Base-by-base conservation (phyloP, 1,284 basidiomycete genomes). In the Boletus sp. region DNA sequence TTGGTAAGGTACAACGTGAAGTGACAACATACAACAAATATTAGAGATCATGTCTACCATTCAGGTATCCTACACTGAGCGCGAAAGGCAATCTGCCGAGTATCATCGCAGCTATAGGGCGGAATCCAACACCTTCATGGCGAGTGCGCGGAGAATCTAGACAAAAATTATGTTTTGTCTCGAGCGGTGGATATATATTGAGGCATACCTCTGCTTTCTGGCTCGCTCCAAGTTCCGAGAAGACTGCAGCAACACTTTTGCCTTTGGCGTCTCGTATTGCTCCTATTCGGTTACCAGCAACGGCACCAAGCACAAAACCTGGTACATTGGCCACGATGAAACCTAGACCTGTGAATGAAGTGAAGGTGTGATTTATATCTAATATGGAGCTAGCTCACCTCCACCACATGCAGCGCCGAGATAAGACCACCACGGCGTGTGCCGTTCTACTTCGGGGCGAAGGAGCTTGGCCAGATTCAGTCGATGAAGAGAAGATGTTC, bases 251-350 rank as follows among this genome's bases (percentile, higher is more conserved):
- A 24, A 97, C 94, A 61, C 88, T 89, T 80, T 92, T 94, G 18
- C 89, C 94, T 77, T 96, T 96, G 2, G 94, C 94, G 67, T 97
- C 94, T 54, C 94, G 80, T 54, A 97, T 80, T 2, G 92, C 92
- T 48, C 94, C 94, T 39, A 96, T 75, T 18, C 90, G 80, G 67
- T 94, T 94, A 0, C 94, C 94, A 0, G 91, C 91, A 65, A 89
- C 84, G 1, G 86, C 91, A 61, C 91, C 90, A 27, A 91, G 74
- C 76, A 92, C 81, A 31, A 87, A 69, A 3, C 94, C 94, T 4
- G 94, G 93, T 3, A 96, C 69, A 69, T 96, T 97, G 29, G 87
- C 94, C 37, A 94, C 79, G 58, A 97, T 93, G 74, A 94, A 94
- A 11, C 94, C 94, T 24, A 96, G 55, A 7, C 88, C 89, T 53